Conservation (phyloP, 331 rosid genomes). For the Malus hybrid region DNA sequence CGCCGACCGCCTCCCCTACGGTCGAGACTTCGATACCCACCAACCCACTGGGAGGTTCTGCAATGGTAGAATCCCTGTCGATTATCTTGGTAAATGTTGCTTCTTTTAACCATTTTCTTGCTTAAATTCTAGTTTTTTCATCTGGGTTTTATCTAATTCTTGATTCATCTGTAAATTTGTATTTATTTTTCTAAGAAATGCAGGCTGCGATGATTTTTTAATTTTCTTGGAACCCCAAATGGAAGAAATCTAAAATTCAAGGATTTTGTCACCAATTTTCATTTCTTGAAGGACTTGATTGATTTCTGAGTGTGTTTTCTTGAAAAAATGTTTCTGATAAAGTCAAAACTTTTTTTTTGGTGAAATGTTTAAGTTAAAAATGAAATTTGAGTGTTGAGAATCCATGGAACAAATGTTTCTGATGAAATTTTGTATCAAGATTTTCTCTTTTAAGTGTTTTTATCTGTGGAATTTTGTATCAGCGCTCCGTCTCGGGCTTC, state of each 20-base stretch:
- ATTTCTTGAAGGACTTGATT: neutral
- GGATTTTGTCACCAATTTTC: neutral
- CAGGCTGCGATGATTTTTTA: neutral
- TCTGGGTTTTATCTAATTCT: neutral
- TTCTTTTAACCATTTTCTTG: neutral
- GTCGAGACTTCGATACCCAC: slow-evolving; percentile 78
- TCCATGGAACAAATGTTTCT: neutral
- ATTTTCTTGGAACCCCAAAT: neutral
- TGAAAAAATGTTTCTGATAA: too few species aligned
- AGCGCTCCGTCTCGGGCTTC: slow-evolving; percentile 82
- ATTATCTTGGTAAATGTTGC: slow-evolving; percentile 50
- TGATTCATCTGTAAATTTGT: neutral
- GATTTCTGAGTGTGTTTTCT: too few species aligned
- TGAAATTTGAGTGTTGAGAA: too few species aligned
- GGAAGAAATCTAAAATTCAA: neutral
- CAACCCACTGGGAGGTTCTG: slow-evolving; percentile 75
- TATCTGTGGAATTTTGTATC: neutral
- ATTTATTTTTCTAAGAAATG: neutral
- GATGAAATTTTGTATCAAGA: neutral
- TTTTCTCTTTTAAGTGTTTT: neutral
- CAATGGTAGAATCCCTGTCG: slow-evolving; percentile 85
- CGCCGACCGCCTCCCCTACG: slow-evolving; percentile 77
- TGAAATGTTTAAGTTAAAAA: too few species aligned
- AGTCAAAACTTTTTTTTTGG: too few species aligned
- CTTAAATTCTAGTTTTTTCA: neutral